Conservation (phyloP, 306 rosid genomes). For the Begonia masoniana region DNA sequence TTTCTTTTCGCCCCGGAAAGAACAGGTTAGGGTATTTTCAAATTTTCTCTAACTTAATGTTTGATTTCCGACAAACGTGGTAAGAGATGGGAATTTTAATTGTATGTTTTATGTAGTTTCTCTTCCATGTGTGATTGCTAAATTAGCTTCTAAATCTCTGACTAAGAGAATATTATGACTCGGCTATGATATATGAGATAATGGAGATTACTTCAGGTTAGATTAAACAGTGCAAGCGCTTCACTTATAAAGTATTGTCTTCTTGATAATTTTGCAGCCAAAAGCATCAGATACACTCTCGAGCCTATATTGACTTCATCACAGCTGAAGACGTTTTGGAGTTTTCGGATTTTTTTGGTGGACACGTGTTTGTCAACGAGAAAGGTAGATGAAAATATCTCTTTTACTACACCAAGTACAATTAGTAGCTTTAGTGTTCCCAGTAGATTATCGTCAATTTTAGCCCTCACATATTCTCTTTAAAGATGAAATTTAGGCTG, state of each 20-base stretch:
- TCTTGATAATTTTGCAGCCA: slow-evolving; percentile 36
- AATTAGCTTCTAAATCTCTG: too few species aligned
- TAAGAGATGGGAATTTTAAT: neutral
- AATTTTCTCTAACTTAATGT: too few species aligned
- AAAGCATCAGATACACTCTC: slow-evolving; percentile 61
- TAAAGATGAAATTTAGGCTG: too few species aligned
- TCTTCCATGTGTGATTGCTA: too few species aligned
- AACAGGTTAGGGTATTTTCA: slow-evolving; percentile 24
- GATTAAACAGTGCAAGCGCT: too few species aligned
- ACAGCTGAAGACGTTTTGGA: slow-evolving; percentile 62
- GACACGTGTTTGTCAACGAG: slow-evolving; percentile 88
- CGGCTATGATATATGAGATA: too few species aligned
- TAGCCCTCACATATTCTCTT: too few species aligned
- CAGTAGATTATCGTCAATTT: too few species aligned
- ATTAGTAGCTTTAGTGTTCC: too few species aligned
- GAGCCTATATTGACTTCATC: slow-evolving; percentile 76
- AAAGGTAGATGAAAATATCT: slow-evolving; percentile 36
- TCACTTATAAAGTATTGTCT: too few species aligned
- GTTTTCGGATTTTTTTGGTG: slow-evolving; percentile 71
- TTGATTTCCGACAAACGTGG: neutral
- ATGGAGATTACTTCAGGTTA: too few species aligned
- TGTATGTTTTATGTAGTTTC: neutral
- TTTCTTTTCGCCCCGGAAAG: slow-evolving; percentile 64
- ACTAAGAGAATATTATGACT: too few species aligned
- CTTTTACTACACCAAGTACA: neutral